These are phyloP conservation scores for Amoebophrya sp. DNA, from an alignment of 169 alveolate genomes.

Conservation along the genomic window DNA sequence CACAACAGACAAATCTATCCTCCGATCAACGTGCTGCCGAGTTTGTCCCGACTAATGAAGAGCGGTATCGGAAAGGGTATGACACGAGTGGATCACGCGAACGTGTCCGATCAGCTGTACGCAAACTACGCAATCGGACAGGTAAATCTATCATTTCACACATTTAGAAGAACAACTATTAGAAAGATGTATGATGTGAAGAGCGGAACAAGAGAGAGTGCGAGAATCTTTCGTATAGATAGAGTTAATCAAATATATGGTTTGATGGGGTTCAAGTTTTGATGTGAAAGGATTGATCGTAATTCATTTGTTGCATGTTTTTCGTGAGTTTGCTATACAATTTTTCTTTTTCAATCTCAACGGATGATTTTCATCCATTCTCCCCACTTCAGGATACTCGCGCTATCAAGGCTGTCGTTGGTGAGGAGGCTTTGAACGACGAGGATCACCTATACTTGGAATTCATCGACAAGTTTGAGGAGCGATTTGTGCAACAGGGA, in stretches of 20 bases:
- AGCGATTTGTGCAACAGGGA: slow-evolving; percentile 91
- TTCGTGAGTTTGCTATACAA: too few relatives aligned
- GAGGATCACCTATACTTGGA: slow-evolving; percentile 95
- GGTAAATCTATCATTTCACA: too few relatives aligned
- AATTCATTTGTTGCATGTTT: too few relatives aligned
- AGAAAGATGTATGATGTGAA: too few relatives aligned
- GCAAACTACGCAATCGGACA: slow-evolving; percentile 99
- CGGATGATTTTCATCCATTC: too few relatives aligned
- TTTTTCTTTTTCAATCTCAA: too few relatives aligned
- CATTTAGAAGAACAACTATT: too few relatives aligned
- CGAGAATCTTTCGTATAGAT: too few relatives aligned
- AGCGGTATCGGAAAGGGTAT: slow-evolving; percentile 96
- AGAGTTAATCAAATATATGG: too few relatives aligned
- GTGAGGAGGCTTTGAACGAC: slow-evolving; percentile 98
- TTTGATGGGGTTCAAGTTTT: too few relatives aligned
- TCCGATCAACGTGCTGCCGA: slow-evolving; percentile 87
- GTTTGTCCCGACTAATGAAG: slow-evolving; percentile 97
- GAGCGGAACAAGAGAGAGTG: too few relatives aligned
- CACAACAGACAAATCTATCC: slow-evolving; percentile 92
- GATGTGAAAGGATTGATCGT: too few relatives aligned
- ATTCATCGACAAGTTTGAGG: slow-evolving; percentile 96
- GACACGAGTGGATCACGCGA: slow-evolving; percentile 98
- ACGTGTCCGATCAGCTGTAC: slow-evolving; percentile 96
- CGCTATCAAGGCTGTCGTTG: slow-evolving; percentile 99
- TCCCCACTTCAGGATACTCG: slow-evolving; percentile 84